A percentile compares a stretch with the other conserved stretches of the same genome.
Conservation (phyloP, 192 early-diverging fungal species). For the Phycomyces blakesleeanus region DNA sequence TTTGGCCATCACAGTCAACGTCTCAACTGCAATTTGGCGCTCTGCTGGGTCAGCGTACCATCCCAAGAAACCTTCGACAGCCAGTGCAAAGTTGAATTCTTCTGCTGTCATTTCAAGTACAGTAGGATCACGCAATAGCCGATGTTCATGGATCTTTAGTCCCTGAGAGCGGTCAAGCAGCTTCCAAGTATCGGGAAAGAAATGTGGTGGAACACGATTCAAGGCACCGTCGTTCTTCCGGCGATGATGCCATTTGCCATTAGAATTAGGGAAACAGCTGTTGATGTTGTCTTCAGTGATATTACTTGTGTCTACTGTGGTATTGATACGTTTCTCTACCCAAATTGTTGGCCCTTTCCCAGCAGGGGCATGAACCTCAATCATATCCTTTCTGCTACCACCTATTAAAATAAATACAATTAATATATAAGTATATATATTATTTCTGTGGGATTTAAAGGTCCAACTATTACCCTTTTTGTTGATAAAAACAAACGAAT, state of each 20-base stretch:
- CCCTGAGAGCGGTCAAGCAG: constrained; percentile 58
- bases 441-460: no score
- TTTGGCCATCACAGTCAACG: constrained; percentile 63
- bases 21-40: constrained; percentile 70
- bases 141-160: constrained; percentile 54
- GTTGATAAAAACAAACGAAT: constrained; percentile 78
- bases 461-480: constrained; percentile 78
- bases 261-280: constrained; percentile 43
- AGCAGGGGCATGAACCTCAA: constrained; percentile 49
- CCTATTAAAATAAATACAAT: background rate
- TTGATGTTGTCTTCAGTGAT: constrained; percentile 37
- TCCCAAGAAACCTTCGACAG: constrained; percentile 70
- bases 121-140: constrained; percentile 67
- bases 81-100: constrained; percentile 79
- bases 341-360: constrained; percentile 56
- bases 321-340: constrained; percentile 47
- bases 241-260: constrained; percentile 64
- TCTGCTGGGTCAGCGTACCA: constrained; percentile 73
- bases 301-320: constrained; percentile 44
- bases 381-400: constrained; percentile 15
- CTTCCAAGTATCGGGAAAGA: constrained; percentile 74
- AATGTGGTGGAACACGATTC: constrained; percentile 71
- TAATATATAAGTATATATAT: no score
- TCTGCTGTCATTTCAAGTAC: constrained; percentile 79
- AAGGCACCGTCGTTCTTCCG: constrained; percentile 81